phyloP scores from a whole-genome alignment of 495 filamentous ascomycete genomes.

The Aspergillus kassunensis region DNA sequence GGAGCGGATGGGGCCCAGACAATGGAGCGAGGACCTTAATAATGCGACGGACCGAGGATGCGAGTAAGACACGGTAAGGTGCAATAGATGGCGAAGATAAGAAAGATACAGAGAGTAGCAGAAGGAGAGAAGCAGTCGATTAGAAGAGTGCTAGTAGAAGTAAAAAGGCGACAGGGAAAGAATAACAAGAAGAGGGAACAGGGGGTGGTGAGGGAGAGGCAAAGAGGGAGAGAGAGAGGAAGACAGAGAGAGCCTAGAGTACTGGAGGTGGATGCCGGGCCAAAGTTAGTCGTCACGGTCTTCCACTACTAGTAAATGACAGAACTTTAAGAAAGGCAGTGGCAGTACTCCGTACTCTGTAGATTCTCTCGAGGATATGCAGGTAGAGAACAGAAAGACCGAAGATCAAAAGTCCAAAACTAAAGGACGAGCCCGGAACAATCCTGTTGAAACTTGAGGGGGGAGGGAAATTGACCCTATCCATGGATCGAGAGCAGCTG shows the following conservation, averaged over 20 bases:
- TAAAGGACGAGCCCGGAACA: slow-evolving; percentile 15
- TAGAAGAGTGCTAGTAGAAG: slow-evolving; percentile 13
- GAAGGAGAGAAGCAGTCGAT: slow-evolving; percentile 14
- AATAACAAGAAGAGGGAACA: slow-evolving; percentile 15
- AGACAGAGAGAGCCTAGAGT: slow-evolving; percentile 22
- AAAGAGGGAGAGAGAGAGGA: slow-evolving; percentile 16
- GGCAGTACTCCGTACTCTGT: too few relatives aligned
- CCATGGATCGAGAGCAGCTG: slow-evolving; percentile 14
- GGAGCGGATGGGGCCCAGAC: not conserved
- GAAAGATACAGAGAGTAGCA: slow-evolving; percentile 4
- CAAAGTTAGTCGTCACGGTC: slow-evolving; percentile 2
- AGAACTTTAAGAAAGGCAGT: too few relatives aligned
- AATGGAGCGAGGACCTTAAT: slow-evolving; percentile 2
- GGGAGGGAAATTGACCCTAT: slow-evolving; percentile 4
- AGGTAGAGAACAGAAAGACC: slow-evolving; percentile 8
- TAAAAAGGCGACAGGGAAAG: slow-evolving; percentile 5
- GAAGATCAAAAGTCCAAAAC: not conserved
- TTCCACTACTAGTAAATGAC: too few relatives aligned
- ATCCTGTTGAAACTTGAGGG: slow-evolving; percentile 11
- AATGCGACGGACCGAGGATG: slow-evolving; percentile 23
- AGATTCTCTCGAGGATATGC: slow-evolving; percentile 1
- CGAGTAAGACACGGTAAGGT: slow-evolving; percentile 18
- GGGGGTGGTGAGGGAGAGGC: slow-evolving; percentile 16
- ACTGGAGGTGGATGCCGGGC: slow-evolving; percentile 13
- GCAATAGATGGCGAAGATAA: slow-evolving; percentile 1